Conservation (phyloP, 768 basidiomycete genomes). For the Suillus placidus region DNA sequence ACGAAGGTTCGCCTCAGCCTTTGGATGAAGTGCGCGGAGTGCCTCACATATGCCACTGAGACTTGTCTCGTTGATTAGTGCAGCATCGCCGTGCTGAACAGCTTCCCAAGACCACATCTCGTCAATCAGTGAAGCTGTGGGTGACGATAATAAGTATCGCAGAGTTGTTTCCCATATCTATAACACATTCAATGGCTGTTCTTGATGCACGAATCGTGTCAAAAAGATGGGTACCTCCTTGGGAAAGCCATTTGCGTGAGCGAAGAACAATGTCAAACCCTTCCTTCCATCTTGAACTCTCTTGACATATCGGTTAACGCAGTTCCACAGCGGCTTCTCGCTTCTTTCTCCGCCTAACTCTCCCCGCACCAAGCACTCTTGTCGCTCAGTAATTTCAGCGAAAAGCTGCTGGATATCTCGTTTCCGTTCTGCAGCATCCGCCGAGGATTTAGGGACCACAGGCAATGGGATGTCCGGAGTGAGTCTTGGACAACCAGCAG, state of each 20-base stretch:
- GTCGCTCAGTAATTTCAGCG: slow-evolving; percentile 24
- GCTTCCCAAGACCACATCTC: slow-evolving; percentile 86
- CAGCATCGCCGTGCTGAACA: slow-evolving; percentile 85
- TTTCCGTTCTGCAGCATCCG: slow-evolving; percentile 16
- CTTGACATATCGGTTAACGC: slow-evolving; percentile 69
- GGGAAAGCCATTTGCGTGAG: slow-evolving; percentile 86
- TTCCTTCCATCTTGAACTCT: slow-evolving; percentile 12
- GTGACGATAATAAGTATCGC: slow-evolving; percentile 48
- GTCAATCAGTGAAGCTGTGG: slow-evolving; percentile 50
- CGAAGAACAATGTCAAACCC: slow-evolving; percentile 72
- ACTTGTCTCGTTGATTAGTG: slow-evolving; percentile 60
- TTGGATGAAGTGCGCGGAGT: not conserved
- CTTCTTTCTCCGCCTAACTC: slow-evolving; percentile 20
- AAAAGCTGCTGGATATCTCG: slow-evolving; percentile 14
- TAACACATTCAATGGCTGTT: not conserved
- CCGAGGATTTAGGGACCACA: slow-evolving; percentile 18
- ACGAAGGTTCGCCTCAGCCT: not conserved
- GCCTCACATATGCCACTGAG: slow-evolving; percentile 63
- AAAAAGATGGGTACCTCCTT: slow-evolving; percentile 62
- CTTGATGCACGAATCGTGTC: not conserved
- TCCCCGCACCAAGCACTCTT: slow-evolving; percentile 18
- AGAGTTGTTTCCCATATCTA: slow-evolving; percentile 84
- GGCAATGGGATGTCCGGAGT: slow-evolving; percentile 28
- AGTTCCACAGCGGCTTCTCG: slow-evolving; percentile 61
- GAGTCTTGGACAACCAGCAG: slow-evolving; percentile 31